These are phyloP conservation scores for Prototheca wickerhamii DNA, from an alignment of 163 green algal genomes.

Conservation along the genomic window DNA sequence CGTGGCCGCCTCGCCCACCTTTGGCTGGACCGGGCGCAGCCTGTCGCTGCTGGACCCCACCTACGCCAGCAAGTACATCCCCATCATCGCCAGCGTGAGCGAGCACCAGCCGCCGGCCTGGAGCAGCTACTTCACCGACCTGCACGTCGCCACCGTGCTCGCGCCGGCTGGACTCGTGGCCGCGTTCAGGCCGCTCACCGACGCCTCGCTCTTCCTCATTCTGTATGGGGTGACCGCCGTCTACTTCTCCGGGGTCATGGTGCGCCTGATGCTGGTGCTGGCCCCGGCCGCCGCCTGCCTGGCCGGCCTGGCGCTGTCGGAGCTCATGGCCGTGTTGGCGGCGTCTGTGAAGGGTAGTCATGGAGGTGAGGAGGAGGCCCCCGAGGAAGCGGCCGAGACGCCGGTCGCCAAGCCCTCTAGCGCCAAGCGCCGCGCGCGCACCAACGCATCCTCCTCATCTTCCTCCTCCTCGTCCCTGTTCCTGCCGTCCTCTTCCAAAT, in stretches of 20 bases:
- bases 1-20: slow-evolving; percentile 75
- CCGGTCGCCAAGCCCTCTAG: background rate
- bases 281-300: slow-evolving; percentile 82
- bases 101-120: slow-evolving; percentile 82
- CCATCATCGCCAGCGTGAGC: slow-evolving; percentile 90
- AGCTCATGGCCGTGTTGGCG: slow-evolving; percentile 52
- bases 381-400: background rate
- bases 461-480: background rate
- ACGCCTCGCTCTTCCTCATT: slow-evolving; percentile 79
- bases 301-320: slow-evolving; percentile 56
- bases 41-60: slow-evolving; percentile 86
- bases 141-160: slow-evolving; percentile 60
- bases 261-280: slow-evolving; percentile 90
- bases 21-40: slow-evolving; percentile 83
- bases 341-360: slow-evolving; percentile 22
- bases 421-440: background rate
- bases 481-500: background rate
- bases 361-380: background rate
- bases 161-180: slow-evolving; percentile 66
- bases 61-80: slow-evolving; percentile 93
- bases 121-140: slow-evolving; percentile 78
- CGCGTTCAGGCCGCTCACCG: slow-evolving; percentile 68
- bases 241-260: slow-evolving; percentile 91
- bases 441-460: slow-evolving; percentile 7
- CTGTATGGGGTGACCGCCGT: slow-evolving; percentile 82